Evolutionary conservation across 225 moss, liverwort and hornwort genomes (phyloP).

Genomic region (Pseudisothecium myosuroides): DNA sequence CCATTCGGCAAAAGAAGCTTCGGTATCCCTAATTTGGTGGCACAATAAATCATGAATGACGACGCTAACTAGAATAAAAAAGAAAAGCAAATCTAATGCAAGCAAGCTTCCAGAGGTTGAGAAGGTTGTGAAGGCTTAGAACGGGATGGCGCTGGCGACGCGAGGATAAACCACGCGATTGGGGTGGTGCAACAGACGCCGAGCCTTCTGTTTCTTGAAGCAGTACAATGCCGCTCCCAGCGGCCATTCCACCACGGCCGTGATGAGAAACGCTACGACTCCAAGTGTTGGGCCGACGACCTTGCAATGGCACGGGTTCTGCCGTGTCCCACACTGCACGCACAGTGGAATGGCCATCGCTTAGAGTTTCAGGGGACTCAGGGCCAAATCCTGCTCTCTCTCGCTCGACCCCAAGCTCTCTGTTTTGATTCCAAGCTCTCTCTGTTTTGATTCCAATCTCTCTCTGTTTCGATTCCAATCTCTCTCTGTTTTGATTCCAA

Average conservation of each 20-base stretch:
- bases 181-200: conserved; percentile 46
- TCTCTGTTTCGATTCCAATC: neutral
- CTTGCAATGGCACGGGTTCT: conserved; percentile 49
- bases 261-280: conserved; percentile 25
- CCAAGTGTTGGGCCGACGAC: conserved; percentile 46
- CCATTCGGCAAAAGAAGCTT: neutral
- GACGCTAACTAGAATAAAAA: neutral
- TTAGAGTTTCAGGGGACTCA: neutral
- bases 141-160: conserved; percentile 26
- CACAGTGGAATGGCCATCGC: conserved; percentile 38
- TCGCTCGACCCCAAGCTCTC: no score
- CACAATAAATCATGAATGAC: neutral
- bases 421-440: neutral
- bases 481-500: neutral
- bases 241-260: conserved; percentile 50
- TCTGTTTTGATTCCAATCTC: no score
- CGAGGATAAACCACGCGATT: conserved; percentile 36
- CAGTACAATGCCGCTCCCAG: conserved; percentile 36
- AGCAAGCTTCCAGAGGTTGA: neutral
- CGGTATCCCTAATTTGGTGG: neutral
- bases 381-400: neutral
- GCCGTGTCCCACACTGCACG: conserved; percentile 39
- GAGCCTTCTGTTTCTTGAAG: conserved; percentile 29
- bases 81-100: neutral
- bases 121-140: neutral